Base-by-base conservation (phyloP, 2,329 filamentous ascomycete species). In the Zymoseptoria ardabiliae region DNA sequence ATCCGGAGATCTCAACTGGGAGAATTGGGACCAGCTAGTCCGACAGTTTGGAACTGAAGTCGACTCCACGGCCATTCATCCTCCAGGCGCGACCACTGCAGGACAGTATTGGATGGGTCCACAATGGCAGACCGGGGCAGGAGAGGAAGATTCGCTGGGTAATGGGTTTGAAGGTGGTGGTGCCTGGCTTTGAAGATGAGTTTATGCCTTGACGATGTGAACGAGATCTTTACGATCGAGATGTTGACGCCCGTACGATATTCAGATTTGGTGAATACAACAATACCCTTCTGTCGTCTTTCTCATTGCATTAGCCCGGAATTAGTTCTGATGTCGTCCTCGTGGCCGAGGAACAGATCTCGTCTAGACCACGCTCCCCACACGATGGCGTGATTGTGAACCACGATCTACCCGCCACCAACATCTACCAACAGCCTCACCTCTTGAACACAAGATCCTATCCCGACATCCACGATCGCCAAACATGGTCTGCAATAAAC, bases 21-120 rank as follows among this genome's bases (percentile, higher is more conserved):
- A 77, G 49, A 74, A 71, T 45, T 80, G 77, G 76, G 78, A 80
- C 51, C 75, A 79, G 63, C 70, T 81, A 59, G 77, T 80, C 2
- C 68, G 69, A 23, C 74, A 80, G 58, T 79, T 77, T 58, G 77
- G 75, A 6, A 74, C 76, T 65, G 75, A 79, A n/a, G 69, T 74
- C 3, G 71, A 73, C 53, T 58, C 61, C 13, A 61, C 59, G 20
- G 59, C 59, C 50, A 50, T 50, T 9, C 56, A 55, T 45, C 22
- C 56, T 17, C 51, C 35, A 49, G 57, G 41, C 6, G 51, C 41
- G 4, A 56, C 48, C 8, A 60, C 54, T 50, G 22, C 22, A 53
- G 51, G 51, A 23, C 51, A 53, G 22, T 53, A 53, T 28, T 53
- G 51, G 51, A 28, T 28, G 28, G 51, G 51, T 25, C 51, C 51